phyloP scores from a whole-genome alignment of 192 early-diverging fungal species.

The Coemansia sp. region DNA sequence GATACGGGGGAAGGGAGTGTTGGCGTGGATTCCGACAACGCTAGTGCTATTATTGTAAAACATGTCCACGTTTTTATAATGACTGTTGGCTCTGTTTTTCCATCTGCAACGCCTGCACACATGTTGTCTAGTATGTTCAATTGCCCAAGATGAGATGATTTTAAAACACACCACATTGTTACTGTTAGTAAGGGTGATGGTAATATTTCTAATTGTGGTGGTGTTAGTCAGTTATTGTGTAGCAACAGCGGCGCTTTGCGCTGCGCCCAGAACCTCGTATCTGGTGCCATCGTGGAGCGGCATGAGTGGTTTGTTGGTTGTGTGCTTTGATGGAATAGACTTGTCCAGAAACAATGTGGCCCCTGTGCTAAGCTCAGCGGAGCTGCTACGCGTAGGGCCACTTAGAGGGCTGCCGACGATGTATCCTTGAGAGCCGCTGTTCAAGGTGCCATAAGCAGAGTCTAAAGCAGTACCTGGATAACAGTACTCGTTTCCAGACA shows the following conservation, averaged over 20 bases:
- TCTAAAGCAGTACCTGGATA: not conserved
- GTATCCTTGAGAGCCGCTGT: not conserved
- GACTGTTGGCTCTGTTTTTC: no score
- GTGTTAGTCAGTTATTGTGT: not conserved
- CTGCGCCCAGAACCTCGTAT: not conserved
- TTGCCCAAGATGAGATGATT: no score
- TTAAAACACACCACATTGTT: no score
- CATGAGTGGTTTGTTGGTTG: not conserved
- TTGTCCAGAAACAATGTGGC: not conserved
- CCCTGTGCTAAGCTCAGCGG: not conserved
- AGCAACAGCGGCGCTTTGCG: not conserved
- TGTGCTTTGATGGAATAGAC: not conserved
- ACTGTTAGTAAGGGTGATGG: not conserved
- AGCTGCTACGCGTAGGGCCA: conserved; percentile 2
- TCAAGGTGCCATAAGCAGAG: not conserved
- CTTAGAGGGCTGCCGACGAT: not conserved
- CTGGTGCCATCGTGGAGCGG: not conserved
- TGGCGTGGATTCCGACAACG: no score
- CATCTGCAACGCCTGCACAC: no score
- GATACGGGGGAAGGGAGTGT: no score
- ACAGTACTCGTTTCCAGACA: not conserved
- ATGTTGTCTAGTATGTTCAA: no score
- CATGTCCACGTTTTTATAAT: no score
- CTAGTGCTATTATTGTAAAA: no score
- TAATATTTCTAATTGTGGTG: not conserved